These are phyloP conservation scores for Metschnikowia lochheadii DNA, from an alignment of 805 yeast species.

Conservation along the genomic window DNA sequence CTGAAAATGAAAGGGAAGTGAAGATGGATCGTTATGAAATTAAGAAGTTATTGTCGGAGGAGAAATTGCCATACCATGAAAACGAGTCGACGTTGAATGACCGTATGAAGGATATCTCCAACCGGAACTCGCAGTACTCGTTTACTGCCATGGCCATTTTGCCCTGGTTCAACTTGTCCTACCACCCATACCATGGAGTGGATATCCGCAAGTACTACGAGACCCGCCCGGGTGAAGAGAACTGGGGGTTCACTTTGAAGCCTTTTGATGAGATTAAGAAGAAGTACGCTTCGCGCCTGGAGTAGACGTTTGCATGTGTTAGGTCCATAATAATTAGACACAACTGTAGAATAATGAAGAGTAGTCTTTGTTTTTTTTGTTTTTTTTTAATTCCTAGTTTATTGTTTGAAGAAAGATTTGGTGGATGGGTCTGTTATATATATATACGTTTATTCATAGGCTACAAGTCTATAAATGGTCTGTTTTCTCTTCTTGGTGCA, in stretches of 20 bases:
- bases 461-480: too few relatives aligned
- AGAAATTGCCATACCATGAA: constrained; percentile 63
- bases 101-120: constrained; percentile 69
- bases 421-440: background rate
- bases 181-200: constrained; percentile 81
- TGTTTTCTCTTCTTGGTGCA: too few relatives aligned
- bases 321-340: too few relatives aligned
- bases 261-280: constrained; percentile 47
- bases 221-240: constrained; percentile 55
- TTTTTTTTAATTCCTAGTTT: too few relatives aligned
- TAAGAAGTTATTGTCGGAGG: constrained; percentile 60
- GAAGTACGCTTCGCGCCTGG: constrained; percentile 15
- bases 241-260: constrained; percentile 51
- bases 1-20: constrained; percentile 71
- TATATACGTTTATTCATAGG: too few relatives aligned
- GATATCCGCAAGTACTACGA: constrained; percentile 45
- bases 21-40: constrained; percentile 68
- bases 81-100: constrained; percentile 53
- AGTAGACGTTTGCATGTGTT: too few relatives aligned
- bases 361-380: too few relatives aligned
- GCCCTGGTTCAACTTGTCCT: constrained; percentile 80
- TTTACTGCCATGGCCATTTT: constrained; percentile 54
- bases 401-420: too few relatives aligned
- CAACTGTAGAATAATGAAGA: too few relatives aligned
- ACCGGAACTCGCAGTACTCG: constrained; percentile 74